These are phyloP conservation scores for Mycoemilia scoparia DNA, from an alignment of 192 early-diverging fungal species.

Conservation along the genomic window DNA sequence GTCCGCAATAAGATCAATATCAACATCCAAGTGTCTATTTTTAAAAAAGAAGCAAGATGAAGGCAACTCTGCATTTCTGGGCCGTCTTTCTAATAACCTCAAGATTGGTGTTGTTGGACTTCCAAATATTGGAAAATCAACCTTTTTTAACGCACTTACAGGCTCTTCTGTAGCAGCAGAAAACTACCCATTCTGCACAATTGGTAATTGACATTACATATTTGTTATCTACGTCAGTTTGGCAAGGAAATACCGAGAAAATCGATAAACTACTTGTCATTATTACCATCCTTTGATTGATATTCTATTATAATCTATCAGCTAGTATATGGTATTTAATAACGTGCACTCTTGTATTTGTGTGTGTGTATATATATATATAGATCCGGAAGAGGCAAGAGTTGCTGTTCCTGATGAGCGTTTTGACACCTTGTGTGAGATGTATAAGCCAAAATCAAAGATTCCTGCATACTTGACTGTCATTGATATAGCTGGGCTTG, in stretches of 20 bases:
- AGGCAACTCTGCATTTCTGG: too few species aligned
- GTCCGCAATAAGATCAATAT: not conserved
- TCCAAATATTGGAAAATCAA: constrained; percentile 32
- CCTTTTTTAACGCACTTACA: constrained; percentile 13
- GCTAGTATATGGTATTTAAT: too few species aligned
- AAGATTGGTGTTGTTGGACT: constrained; percentile 36
- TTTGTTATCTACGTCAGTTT: too few species aligned
- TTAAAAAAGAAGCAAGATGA: too few species aligned
- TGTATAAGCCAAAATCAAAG: constrained; percentile 6
- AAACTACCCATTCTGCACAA: constrained; percentile 44
- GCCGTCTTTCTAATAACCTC: constrained; percentile 8
- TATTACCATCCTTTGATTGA: too few species aligned
- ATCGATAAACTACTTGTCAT: too few species aligned
- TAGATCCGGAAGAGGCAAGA: constrained; percentile 34
- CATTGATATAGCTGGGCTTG: constrained; percentile 43
- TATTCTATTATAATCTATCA: too few species aligned
- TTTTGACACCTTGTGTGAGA: constrained; percentile 25
- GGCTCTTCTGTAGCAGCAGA: constrained; percentile 7
- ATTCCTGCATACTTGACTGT: constrained; percentile 27
- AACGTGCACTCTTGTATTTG: too few species aligned
- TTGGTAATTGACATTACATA: too few species aligned
- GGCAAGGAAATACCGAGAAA: too few species aligned
- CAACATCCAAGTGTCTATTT: not conserved
- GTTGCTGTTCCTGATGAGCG: constrained; percentile 33
- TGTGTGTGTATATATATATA: too few species aligned